These are phyloP conservation scores for Daldinia vernicosa DNA, from an alignment of 495 filamentous ascomycete genomes.

Conservation along the genomic window DNA sequence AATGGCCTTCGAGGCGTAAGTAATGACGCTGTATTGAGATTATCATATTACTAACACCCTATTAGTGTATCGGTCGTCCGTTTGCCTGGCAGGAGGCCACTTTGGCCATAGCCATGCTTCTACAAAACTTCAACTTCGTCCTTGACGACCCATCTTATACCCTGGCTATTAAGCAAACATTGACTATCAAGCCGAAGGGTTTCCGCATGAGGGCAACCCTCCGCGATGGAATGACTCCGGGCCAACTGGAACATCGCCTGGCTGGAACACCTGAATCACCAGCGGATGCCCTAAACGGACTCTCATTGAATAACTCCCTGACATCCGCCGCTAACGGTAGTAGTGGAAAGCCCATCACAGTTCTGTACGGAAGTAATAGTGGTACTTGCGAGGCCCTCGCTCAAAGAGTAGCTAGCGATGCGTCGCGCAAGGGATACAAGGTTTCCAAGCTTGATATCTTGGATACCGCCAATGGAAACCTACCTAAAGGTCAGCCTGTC, in stretches of 20 bases:
- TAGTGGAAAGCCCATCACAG: constrained; percentile 58
- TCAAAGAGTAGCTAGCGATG: constrained; percentile 67
- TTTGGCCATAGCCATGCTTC: constrained; percentile 61
- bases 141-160: constrained; percentile 67
- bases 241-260: constrained; percentile 64
- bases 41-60: constrained; percentile 3
- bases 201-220: constrained; percentile 74
- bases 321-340: constrained; percentile 35
- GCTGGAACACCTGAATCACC: constrained; percentile 33
- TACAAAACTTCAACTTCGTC: constrained; percentile 71
- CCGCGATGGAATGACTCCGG: constrained; percentile 66
- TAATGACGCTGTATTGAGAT: constrained; percentile 31
- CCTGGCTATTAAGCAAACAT: constrained; percentile 72
- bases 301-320: neutral
- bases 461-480: constrained; percentile 67
- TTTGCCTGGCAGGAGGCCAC: constrained; percentile 73
- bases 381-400: constrained; percentile 80
- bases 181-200: constrained; percentile 80
- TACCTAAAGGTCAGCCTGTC: constrained; percentile 70
- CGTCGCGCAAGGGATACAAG: constrained; percentile 64
- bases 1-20: constrained; percentile 59
- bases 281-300: constrained; percentile 6
- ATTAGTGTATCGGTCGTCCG: constrained; percentile 60
- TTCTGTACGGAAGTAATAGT: constrained; percentile 79
- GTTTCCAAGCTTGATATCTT: constrained; percentile 64